Conservation (phyloP, 1,284 basidiomycete genomes). For the Taiwanofungus camphoratus region DNA sequence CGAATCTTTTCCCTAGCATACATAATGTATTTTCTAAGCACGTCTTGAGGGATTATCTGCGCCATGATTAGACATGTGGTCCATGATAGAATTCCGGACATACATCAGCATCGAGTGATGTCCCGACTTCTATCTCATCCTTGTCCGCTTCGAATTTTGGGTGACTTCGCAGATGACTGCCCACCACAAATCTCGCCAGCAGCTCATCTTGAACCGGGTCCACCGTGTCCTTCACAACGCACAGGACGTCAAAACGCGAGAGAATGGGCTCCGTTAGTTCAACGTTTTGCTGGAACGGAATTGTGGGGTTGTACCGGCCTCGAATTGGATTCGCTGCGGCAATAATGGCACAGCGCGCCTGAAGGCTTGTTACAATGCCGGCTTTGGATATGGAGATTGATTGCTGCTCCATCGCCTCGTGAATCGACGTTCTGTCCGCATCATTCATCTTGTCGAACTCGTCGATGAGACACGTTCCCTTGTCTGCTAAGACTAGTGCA, state of each 20-base stretch:
- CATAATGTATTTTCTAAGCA: constrained; percentile 99
- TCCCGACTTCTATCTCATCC: constrained; percentile 87
- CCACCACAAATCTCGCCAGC: constrained; percentile 95
- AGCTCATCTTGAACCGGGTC: constrained; percentile 97
- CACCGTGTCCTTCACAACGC: constrained; percentile 96
- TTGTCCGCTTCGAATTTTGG: constrained; percentile 84
- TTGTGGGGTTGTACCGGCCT: constrained; percentile 94
- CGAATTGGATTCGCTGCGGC: constrained; percentile 98
- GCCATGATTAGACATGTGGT: background rate
- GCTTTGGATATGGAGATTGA: constrained; percentile 99
- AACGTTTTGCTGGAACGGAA: constrained; percentile 97
- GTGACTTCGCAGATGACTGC: constrained; percentile 91
- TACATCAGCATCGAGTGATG: constrained; percentile 88
- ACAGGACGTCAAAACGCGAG: constrained; percentile 98
- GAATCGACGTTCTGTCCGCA: constrained; percentile 93
- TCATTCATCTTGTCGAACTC: constrained; percentile 99
- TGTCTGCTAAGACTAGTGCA: constrained; percentile 95
- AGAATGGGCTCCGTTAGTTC: constrained; percentile 98
- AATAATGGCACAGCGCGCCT: constrained; percentile 95
- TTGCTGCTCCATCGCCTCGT: constrained; percentile 99
- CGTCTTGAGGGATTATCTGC: constrained; percentile 94
- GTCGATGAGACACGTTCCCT: constrained; percentile 98
- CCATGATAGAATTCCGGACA: constrained; percentile 6
- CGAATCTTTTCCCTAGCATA: constrained; percentile 91
- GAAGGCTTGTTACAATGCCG: constrained; percentile 94